Base-by-base conservation (phyloP, 257 asterid species). In the Agastache rugosa region DNA sequence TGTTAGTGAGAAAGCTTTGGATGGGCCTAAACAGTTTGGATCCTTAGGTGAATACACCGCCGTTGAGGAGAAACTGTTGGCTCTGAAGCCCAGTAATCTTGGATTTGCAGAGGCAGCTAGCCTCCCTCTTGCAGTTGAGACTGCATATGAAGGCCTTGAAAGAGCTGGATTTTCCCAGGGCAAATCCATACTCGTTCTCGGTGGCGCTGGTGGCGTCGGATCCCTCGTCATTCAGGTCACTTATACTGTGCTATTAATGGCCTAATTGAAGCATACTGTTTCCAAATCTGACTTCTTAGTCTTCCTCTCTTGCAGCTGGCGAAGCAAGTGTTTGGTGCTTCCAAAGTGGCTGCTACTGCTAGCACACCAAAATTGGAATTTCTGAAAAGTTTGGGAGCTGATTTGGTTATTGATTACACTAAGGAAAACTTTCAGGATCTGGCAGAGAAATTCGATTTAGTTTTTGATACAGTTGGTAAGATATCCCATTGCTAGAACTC, bases 171-270 rank as follows among this genome's bases (percentile, higher is more conserved):
- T 94, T 62, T 90, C 97, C 4, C 45, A 86, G 34, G 96, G 97
- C 9, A 81, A 88, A 82, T 91, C 98, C n/a, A 63, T 94, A 53
- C 97, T 94, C 15, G 97, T 94, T 62, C 89, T 94, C 53, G 98
- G 98, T 15, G 98, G 98, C 6, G 98, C 98, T 17, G 98, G 98
- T 19, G 97, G 97, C 17, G 97, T 91, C 77, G 98, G 98, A 60
- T 87, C 97, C 66, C 87, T 91, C 0, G 97, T 84, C 31, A 86
- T 94, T 81, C 98, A 92, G 97, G 98, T 91, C 9, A 31, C 59
- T 31, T n/a, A 15, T 5, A 5, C 23, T 11, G 1, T 45, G 53
- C 53, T 6, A 48, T 53, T 53, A 20, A 53, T 42, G 11, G 2
- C 67, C 39, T 34, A 9, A 2, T 39, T 37, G 11, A 37, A 7